phyloP scores from a whole-genome alignment of 2,329 filamentous ascomycete species.

The Cladosporium sp. region DNA sequence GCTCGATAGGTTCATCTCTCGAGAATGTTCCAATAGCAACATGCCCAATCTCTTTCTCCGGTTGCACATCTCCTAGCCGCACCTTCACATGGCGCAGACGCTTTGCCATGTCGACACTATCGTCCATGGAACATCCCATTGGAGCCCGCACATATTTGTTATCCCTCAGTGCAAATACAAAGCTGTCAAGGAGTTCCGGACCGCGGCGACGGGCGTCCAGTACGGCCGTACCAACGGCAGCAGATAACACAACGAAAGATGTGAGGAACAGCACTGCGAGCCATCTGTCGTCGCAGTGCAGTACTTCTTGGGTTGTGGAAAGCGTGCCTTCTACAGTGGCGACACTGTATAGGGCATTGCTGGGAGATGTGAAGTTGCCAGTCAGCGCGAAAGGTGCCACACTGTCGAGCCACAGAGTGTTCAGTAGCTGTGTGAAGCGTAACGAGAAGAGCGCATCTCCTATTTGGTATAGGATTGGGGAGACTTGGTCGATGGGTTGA shows the following conservation, averaged over 20 bases:
- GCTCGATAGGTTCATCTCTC: not conserved
- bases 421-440: slow-evolving; percentile 18
- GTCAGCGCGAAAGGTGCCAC: slow-evolving; percentile 14
- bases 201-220: slow-evolving; percentile 16
- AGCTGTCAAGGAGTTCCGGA: slow-evolving; percentile 18
- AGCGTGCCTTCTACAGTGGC: not conserved
- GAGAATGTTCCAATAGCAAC: not conserved
- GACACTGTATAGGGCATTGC: not conserved
- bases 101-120: slow-evolving; percentile 12
- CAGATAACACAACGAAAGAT: slow-evolving; percentile 12
- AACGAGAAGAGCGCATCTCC: slow-evolving; percentile 16
- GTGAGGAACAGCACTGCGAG: slow-evolving; percentile 13
- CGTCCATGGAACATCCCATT: slow-evolving; percentile 13
- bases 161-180: slow-evolving; percentile 15
- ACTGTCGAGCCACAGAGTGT: slow-evolving; percentile 19
- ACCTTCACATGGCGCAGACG: not conserved
- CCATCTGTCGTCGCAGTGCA: slow-evolving; percentile 13
- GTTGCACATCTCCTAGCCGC: not conserved
- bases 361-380: not conserved
- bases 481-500: not conserved
- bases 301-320: not conserved
- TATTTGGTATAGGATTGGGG: not conserved
- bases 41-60: not conserved
- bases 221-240: slow-evolving; percentile 15
- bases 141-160: slow-evolving; percentile 15